Evolutionary conservation across 805 yeast genomes (phyloP), one percentile per base, ranked within the genome.

Genomic region (Spathaspora hagerdaliae): DNA sequence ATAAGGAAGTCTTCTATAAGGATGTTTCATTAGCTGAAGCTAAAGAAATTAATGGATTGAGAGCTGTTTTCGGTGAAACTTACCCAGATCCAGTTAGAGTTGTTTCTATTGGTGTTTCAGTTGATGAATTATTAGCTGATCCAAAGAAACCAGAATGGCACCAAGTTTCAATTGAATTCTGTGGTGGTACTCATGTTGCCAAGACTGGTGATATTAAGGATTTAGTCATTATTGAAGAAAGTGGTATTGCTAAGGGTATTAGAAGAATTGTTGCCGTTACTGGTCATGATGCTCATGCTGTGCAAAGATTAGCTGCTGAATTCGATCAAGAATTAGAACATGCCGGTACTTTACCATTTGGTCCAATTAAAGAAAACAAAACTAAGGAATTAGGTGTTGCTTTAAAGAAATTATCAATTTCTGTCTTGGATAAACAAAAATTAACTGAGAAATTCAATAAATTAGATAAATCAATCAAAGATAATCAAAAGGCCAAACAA

Each of bases 21-120:
- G 95, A 91, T 35, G 96, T 92, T 48, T 71, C 85, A 8, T 77
- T 94, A 52, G 78, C 73, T 15, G 60, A 69, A 48, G 99, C 98
- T 36, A 82, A 78, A 58, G 69, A 78, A 40, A 91, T 94, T 55
- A 71, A 68, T 53, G 95, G 97, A 29, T 82, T 94, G 39, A 87
- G 99, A 71, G 99, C 99, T 46, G 99, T 94, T 36, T 94, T 94
- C 59, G 99, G 99, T 60, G 99, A 94, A 75, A 89, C 96, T 3
- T 94, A 94, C 63, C 99, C 99, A 37, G 97, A 94, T 63, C 99
- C 99, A 34, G 99, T 94, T 19, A 83, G 99, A 65, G 99, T 94
- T 55, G 97, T 94, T 41, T 87, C 96, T 29, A 87, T 94, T 60
- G 99, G 99, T 61, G 85, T 79, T 36, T 83, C 96, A 39, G 90